These are phyloP conservation scores for Kwoniella shivajii DNA, from an alignment of 1,284 basidiomycete species.

Conservation along the genomic window DNA sequence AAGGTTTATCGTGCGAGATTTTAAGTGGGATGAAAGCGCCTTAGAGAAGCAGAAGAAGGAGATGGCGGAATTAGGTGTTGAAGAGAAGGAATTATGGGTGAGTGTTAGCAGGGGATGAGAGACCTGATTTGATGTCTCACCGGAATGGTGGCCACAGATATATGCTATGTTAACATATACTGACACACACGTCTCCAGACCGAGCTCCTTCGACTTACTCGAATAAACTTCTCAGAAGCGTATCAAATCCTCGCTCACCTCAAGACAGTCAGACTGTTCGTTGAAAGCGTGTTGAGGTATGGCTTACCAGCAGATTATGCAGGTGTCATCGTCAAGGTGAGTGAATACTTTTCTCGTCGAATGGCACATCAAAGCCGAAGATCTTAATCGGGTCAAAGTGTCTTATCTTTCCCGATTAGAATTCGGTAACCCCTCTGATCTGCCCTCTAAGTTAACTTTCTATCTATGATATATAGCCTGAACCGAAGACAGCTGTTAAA, in stretches of 20 bases:
- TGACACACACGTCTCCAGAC: constrained; percentile 61
- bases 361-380: no score
- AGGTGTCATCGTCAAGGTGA: constrained; percentile 77
- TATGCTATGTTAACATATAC: not conserved
- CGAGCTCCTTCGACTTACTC: constrained; percentile 85
- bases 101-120: no score
- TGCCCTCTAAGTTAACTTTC: no score
- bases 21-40: constrained; percentile 84
- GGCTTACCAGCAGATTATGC: constrained; percentile 92
- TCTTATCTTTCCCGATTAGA: no score
- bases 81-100: constrained; percentile 98
- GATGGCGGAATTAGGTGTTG: constrained; percentile 72
- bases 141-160: no score
- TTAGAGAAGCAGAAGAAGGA: constrained; percentile 83
- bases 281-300: constrained; percentile 94
- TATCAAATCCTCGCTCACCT: constrained; percentile 93
- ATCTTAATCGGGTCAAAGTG: no score
- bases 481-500: constrained; percentile 80
- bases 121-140: no score
- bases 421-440: no score
- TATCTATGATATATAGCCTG: constrained; percentile 74
- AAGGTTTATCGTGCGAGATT: constrained; percentile 92
- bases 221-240: constrained; percentile 96
- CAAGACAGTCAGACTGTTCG: constrained; percentile 86
- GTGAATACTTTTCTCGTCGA: constrained; percentile 18